phyloP scores from a whole-genome alignment of 2,329 filamentous ascomycete genomes.

The Nothophoma quercina region DNA sequence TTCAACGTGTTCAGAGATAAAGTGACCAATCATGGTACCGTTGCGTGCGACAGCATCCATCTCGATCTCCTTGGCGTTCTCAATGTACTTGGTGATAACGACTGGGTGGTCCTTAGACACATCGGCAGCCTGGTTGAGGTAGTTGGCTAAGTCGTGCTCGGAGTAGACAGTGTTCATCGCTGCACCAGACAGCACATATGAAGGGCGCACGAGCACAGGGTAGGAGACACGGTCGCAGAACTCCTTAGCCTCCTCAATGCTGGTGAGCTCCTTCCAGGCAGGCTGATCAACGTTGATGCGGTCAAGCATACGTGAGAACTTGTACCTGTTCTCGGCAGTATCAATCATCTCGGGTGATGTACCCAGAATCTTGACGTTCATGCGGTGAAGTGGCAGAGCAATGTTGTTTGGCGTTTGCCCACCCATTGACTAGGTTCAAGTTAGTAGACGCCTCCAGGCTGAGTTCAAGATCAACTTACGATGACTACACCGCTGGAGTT shows the following conservation, averaged over 20 bases:
- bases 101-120: slow-evolving; percentile 96
- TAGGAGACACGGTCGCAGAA: slow-evolving; percentile 93
- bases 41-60: slow-evolving; percentile 97
- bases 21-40: slow-evolving; percentile 90
- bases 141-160: slow-evolving; percentile 86
- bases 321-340: slow-evolving; percentile 95
- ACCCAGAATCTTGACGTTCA: slow-evolving; percentile 90
- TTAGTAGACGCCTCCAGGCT: neutral
- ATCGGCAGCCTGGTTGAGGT: slow-evolving; percentile 87
- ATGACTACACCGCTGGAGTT: slow-evolving; percentile 83
- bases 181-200: slow-evolving; percentile 94
- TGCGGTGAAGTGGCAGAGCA: slow-evolving; percentile 83
- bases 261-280: slow-evolving; percentile 96
- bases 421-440: slow-evolving; percentile 78
- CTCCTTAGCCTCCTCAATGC: slow-evolving; percentile 84
- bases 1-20: slow-evolving; percentile 98
- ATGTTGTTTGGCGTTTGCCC: slow-evolving; percentile 99
- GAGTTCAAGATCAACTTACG: neutral
- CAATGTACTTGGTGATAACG: slow-evolving; percentile 99
- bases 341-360: slow-evolving; percentile 99
- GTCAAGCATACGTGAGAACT: slow-evolving; percentile 98
- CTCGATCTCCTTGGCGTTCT: slow-evolving; percentile 99
- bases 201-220: slow-evolving; percentile 92
- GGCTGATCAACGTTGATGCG: slow-evolving; percentile 94
- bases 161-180: slow-evolving; percentile 99